Percentiles rank a stretch among this genome's conserved stretches.
Evolutionary conservation across 495 filamentous ascomycete species (phyloP).

Genomic region (Arthonia radiata): DNA sequence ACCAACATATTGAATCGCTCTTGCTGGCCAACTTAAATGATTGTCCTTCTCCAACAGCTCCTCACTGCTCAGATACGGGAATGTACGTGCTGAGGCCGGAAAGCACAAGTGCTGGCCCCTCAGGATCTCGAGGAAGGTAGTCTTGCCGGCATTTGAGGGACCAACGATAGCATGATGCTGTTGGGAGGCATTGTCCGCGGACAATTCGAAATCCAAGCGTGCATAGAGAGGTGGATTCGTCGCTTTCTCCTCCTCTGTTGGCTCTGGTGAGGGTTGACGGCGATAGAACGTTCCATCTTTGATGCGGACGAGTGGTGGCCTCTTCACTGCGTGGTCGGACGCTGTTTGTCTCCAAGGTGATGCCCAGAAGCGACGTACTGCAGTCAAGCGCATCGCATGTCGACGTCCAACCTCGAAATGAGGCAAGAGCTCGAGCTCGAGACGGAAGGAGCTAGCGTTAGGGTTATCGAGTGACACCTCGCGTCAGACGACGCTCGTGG

Average conservation of each 20-base stretch:
- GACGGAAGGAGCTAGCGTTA: too few relatives aligned
- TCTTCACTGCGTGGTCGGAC: too few relatives aligned
- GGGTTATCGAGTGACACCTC: too few relatives aligned
- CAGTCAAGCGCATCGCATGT: too few relatives aligned
- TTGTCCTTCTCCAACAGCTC: slow-evolving; percentile 30
- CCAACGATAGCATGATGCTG: slow-evolving; percentile 58
- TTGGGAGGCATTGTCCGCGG: slow-evolving; percentile 18
- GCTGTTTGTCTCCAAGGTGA: too few relatives aligned
- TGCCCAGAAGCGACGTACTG: too few relatives aligned
- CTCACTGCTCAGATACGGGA: slow-evolving; percentile 45
- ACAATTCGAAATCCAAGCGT: slow-evolving; percentile 37
- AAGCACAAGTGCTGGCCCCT: slow-evolving; percentile 46
- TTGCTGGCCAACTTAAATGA: slow-evolving; percentile 25
- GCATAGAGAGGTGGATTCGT: slow-evolving; percentile 42
- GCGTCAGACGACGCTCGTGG: too few relatives aligned
- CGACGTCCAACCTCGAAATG: too few relatives aligned
- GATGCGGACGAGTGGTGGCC: slow-evolving; percentile 47
- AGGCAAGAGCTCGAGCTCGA: too few relatives aligned
- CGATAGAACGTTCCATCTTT: slow-evolving; percentile 59
- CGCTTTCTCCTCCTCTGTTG: slow-evolving; percentile 7
- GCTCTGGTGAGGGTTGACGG: slow-evolving; percentile 34
- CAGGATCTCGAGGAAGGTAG: slow-evolving; percentile 50
- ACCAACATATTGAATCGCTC: slow-evolving; percentile 62
- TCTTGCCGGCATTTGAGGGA: slow-evolving; percentile 43
- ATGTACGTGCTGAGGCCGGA: slow-evolving; percentile 46